phyloP scores from a whole-genome alignment of 2,329 filamentous ascomycete species.

The Colletotrichum musae region DNA sequence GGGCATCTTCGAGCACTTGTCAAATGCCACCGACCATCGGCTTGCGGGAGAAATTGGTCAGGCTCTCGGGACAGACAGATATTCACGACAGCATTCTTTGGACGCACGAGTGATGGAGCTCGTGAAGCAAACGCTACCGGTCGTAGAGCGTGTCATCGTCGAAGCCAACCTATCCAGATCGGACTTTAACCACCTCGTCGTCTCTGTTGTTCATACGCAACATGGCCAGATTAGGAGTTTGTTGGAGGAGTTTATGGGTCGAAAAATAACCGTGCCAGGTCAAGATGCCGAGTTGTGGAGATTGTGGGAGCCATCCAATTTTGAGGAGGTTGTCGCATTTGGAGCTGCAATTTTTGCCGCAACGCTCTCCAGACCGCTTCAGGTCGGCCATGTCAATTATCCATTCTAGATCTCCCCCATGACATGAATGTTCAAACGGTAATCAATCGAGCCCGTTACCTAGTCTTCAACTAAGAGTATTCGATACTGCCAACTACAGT shows the following conservation, averaged over 20 bases:
- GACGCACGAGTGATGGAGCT: neutral
- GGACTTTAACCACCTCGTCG: neutral
- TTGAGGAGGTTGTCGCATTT: no score
- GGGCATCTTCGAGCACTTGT: neutral
- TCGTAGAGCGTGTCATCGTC: neutral
- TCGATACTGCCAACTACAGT: no score
- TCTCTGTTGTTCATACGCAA: neutral
- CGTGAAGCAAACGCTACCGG: neutral
- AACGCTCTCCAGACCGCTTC: no score
- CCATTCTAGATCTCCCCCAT: no score
- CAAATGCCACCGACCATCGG: neutral
- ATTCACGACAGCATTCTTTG: neutral
- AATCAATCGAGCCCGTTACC: no score
- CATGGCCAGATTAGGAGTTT: neutral
- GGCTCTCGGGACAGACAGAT: neutral
- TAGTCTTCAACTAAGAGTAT: no score
- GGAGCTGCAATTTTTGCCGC: no score
- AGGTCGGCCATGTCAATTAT: no score
- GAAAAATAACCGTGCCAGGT: neutral
- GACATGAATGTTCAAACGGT: no score
- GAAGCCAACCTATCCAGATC: neutral
- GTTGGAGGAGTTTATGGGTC: neutral
- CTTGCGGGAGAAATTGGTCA: neutral
- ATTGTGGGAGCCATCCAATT: no score
- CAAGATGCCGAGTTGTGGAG: no score